These are phyloP conservation scores for Chaetothyriales sp. DNA, from an alignment of 2,329 filamentous ascomycete species.

Conservation along the genomic window DNA sequence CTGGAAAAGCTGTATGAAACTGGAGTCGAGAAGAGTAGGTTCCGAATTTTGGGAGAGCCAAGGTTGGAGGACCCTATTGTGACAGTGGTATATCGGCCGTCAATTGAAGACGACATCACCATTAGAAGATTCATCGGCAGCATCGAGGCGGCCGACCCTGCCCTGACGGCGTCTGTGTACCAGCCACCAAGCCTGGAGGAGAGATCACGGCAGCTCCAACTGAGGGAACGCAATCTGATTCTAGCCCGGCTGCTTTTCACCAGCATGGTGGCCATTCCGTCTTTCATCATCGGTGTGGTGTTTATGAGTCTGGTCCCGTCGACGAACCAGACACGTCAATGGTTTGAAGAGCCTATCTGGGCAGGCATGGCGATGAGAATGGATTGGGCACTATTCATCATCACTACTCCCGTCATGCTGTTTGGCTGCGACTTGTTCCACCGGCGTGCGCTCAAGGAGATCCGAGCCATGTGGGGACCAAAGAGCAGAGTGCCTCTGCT, in stretches of 20 bases:
- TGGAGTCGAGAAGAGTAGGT: conserved; percentile 33
- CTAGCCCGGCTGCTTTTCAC: conserved; percentile 57
- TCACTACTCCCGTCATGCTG: conserved; percentile 77
- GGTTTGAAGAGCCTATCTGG: conserved; percentile 55
- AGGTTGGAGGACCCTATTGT: conserved; percentile 51
- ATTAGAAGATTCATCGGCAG: conserved; percentile 56
- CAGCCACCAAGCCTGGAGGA: conserved; percentile 75
- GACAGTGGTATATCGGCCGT: conserved; percentile 54
- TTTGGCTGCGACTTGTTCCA: conserved; percentile 80
- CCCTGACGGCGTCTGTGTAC: conserved; percentile 54
- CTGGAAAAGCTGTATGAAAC: conserved; percentile 17
- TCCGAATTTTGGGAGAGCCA: conserved; percentile 37
- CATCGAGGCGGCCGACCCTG: conserved; percentile 50
- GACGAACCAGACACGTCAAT: conserved; percentile 43
- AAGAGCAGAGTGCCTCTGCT: conserved; percentile 58
- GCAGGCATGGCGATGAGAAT: conserved; percentile 56
- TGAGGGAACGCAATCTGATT: conserved; percentile 52
- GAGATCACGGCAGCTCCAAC: conserved; percentile 56
- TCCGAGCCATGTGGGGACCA: conserved; percentile 60
- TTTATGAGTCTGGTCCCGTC: conserved; percentile 70
- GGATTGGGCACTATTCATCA: conserved; percentile 64
- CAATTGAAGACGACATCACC: conserved; percentile 50
- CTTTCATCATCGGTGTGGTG: conserved; percentile 73
- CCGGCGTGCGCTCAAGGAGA: conserved; percentile 58
- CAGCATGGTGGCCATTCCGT: conserved; percentile 57